phyloP scores from a whole-genome alignment of 768 basidiomycete species.

The Sarcodon aspratus region DNA sequence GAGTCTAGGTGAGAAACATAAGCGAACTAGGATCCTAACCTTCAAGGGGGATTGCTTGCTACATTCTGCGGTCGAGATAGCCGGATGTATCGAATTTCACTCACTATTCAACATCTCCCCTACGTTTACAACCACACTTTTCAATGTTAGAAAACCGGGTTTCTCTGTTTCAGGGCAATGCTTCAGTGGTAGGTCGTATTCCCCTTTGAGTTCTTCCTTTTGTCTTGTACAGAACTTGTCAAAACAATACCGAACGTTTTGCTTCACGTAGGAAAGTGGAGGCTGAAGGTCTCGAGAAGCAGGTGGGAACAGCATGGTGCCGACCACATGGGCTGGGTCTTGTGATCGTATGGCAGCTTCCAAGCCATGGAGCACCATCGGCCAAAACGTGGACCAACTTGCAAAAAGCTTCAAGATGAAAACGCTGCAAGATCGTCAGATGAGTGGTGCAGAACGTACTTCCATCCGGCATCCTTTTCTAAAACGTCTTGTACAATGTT shows the following conservation, averaged over 20 bases:
- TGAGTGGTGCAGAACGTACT: constrained; percentile 7
- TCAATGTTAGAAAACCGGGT: too few species aligned
- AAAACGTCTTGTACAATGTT: constrained; percentile 17
- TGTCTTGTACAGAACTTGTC: background rate
- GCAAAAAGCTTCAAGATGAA: background rate
- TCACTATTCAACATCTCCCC: too few species aligned
- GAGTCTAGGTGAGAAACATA: too few species aligned
- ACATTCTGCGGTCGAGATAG: too few species aligned
- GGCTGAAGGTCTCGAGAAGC: background rate
- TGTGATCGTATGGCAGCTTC: background rate
- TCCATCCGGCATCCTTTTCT: constrained; percentile 20
- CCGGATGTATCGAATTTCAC: too few species aligned
- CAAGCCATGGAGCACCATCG: constrained; percentile 12
- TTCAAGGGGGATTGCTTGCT: too few species aligned
- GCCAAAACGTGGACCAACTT: constrained; percentile 19
- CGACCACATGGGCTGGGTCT: too few species aligned
- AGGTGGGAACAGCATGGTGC: background rate
- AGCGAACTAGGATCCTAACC: too few species aligned
- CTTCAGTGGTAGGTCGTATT: background rate
- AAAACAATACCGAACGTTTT: background rate
- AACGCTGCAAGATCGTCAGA: background rate
- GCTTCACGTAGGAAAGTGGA: background rate
- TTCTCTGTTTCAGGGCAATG: background rate
- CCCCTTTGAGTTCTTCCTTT: background rate
- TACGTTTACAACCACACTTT: too few species aligned